phyloP scores from a whole-genome alignment of 495 filamentous ascomycete species.

The Aspergillus cristatus region DNA sequence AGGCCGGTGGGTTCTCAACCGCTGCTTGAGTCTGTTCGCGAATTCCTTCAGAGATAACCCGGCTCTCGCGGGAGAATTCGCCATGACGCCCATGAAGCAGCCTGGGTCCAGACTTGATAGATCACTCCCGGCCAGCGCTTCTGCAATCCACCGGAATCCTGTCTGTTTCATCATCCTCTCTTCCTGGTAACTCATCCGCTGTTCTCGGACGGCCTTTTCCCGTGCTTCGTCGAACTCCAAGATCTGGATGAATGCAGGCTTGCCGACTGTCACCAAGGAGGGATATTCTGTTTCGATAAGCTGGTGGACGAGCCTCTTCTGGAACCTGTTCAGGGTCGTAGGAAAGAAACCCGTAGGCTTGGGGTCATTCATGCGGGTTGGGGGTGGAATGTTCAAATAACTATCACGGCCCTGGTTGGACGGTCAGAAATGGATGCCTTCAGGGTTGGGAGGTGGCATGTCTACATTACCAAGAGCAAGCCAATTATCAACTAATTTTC shows the following conservation, averaged over 20 bases:
- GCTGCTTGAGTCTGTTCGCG: conserved; percentile 16
- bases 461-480: conserved; percentile 19
- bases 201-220: conserved; percentile 33
- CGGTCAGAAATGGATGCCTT: conserved; percentile 5
- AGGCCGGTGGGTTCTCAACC: conserved; percentile 37
- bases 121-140: conserved; percentile 54
- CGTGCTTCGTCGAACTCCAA: conserved; percentile 35
- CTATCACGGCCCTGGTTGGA: conserved; percentile 9
- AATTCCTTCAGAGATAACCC: conserved; percentile 18
- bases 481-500: conserved; percentile 44
- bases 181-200: conserved; percentile 26
- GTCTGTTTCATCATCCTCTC: conserved; percentile 37
- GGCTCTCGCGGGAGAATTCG: conserved; percentile 25
- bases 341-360: conserved; percentile 6
- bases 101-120: conserved; percentile 38
- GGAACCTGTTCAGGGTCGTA: conserved; percentile 32
- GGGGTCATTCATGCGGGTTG: conserved; percentile 2
- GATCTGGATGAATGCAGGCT: conserved; percentile 44
- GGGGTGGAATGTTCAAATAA: conserved; percentile 25
- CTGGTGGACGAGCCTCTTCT: conserved; percentile 62
- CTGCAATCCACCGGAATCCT: conserved; percentile 63
- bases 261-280: conserved; percentile 36
- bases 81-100: conserved; percentile 23
- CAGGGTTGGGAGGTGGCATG: neutral
- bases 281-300: conserved; percentile 57